Evolutionary conservation across 805 yeast species (phyloP).

Genomic region (Lipomyces mesembrius): DNA sequence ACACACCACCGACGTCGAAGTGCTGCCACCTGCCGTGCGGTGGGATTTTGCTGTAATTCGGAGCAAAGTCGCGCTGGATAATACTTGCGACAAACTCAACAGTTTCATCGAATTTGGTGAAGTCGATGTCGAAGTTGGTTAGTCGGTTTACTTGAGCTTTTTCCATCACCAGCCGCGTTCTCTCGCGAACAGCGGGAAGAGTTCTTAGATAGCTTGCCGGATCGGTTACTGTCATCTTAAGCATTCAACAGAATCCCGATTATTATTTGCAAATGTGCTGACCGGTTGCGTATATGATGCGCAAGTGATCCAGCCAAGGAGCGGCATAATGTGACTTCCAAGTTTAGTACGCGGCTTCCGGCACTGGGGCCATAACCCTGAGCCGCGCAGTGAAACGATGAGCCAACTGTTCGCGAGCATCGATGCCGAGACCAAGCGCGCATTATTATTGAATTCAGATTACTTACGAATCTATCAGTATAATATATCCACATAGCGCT

Average conservation of each 20-base stretch:
- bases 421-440: background rate
- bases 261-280: background rate
- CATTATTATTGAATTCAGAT: too few species aligned
- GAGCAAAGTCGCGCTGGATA: slow-evolving; percentile 53
- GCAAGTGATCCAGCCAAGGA: too few species aligned
- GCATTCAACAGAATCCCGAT: too few species aligned
- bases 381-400: background rate
- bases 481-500: background rate
- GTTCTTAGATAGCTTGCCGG: slow-evolving; percentile 49
- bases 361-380: background rate
- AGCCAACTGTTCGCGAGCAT: background rate
- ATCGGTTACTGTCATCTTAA: background rate
- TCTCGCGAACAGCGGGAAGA: slow-evolving; percentile 62
- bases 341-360: too few species aligned
- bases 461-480: too few species aligned
- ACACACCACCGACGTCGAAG: slow-evolving; percentile 56
- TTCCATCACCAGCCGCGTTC: slow-evolving; percentile 52
- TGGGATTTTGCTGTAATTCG: slow-evolving; percentile 55
- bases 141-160: slow-evolving; percentile 49
- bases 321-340: too few species aligned
- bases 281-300: background rate
- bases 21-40: slow-evolving; percentile 75
- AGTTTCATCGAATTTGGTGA: slow-evolving; percentile 49
- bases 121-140: slow-evolving; percentile 54
- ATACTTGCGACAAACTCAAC: slow-evolving; percentile 55